phyloP scores from a whole-genome alignment of 208 protist species.

The Trypanosoma brucei region DNA sequence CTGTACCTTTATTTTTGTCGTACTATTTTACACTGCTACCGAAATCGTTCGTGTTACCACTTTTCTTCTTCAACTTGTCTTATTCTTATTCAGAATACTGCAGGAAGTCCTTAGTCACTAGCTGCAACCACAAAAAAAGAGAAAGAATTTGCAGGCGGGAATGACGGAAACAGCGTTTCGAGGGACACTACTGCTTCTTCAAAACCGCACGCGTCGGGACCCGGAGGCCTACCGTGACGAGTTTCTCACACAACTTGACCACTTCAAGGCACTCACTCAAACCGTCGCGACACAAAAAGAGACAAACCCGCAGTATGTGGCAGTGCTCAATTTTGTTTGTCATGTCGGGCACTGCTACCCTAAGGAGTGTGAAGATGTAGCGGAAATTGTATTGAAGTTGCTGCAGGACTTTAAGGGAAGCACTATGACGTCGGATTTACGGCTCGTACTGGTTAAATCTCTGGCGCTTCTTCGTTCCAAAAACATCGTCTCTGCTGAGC shows the following conservation, averaged over 20 bases:
- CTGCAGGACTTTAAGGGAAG: constrained; percentile 71
- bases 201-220: constrained; percentile 94
- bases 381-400: constrained; percentile 86
- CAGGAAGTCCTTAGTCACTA: too few relatives aligned
- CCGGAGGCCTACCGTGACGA: constrained; percentile 95
- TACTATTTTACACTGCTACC: too few relatives aligned
- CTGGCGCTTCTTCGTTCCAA: constrained; percentile 93
- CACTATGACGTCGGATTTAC: constrained; percentile 74
- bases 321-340: constrained; percentile 76
- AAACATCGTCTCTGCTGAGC: constrained; percentile 78
- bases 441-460: constrained; percentile 85
- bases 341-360: constrained; percentile 92
- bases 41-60: too few relatives aligned
- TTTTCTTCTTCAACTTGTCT: too few relatives aligned
- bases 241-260: constrained; percentile 91
- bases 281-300: constrained; percentile 85
- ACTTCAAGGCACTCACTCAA: constrained; percentile 89
- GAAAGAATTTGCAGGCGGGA: too few relatives aligned
- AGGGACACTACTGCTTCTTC: constrained; percentile 91
- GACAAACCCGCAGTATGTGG: constrained; percentile 84
- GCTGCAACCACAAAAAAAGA: too few relatives aligned
- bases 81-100: too few relatives aligned
- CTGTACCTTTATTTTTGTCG: too few relatives aligned
- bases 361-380: constrained; percentile 66
- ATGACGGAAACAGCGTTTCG: constrained; percentile 79